Evolutionary conservation across 169 alveolate genomes (phyloP).

Genomic region (Theileria annulata): DNA sequence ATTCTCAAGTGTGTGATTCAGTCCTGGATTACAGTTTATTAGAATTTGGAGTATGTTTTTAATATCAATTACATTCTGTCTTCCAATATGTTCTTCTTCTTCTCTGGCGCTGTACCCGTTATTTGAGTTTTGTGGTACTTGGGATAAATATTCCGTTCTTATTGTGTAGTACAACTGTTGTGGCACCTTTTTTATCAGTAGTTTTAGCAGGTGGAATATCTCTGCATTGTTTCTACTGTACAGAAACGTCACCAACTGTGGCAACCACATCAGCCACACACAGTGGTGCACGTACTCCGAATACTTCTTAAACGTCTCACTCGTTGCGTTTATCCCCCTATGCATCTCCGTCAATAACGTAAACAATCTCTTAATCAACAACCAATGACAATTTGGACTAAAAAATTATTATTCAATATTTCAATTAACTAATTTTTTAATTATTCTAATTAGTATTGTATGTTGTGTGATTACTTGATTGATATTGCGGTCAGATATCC

Average conservation of each 20-base stretch:
- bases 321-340: not conserved
- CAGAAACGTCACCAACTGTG: slow-evolving; percentile 69
- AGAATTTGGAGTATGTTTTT: slow-evolving; percentile 29
- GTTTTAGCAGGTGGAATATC: slow-evolving; percentile 66
- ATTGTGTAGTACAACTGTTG: slow-evolving; percentile 72
- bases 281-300: slow-evolving; percentile 68
- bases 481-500: slow-evolving; percentile 75
- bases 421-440: too few relatives aligned
- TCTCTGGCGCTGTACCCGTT: not conserved
- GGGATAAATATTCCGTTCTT: slow-evolving; percentile 72
- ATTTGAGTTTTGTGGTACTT: slow-evolving; percentile 30
- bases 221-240: slow-evolving; percentile 59
- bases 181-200: slow-evolving; percentile 56
- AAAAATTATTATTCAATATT: slow-evolving; percentile 26
- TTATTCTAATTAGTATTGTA: slow-evolving; percentile 24
- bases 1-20: slow-evolving; percentile 49
- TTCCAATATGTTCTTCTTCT: slow-evolving; percentile 16
- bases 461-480: slow-evolving; percentile 26
- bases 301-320: slow-evolving; percentile 68
- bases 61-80: slow-evolving; percentile 16
- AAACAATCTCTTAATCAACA: slow-evolving; percentile 49
- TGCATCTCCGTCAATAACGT: slow-evolving; percentile 45
- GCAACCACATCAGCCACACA: slow-evolving; percentile 77
- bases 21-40: slow-evolving; percentile 42
- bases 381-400: slow-evolving; percentile 63